phyloP scores from a whole-genome alignment of 345 rosid species.

The Salix arbutifolia region DNA sequence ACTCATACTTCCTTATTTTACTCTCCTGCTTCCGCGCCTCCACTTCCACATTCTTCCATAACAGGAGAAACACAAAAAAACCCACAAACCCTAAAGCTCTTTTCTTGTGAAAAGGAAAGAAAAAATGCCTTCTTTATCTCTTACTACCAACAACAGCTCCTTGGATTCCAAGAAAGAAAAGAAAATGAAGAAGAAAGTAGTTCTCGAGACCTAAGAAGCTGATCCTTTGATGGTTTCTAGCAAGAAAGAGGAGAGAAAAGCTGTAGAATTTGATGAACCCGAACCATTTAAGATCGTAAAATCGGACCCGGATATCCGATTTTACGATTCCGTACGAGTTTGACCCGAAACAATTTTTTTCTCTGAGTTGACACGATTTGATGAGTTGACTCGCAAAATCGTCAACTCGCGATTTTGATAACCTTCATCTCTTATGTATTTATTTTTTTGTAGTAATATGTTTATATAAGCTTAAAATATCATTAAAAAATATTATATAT shows the following conservation, averaged over 20 bases:
- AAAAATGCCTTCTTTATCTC: conserved; percentile 58
- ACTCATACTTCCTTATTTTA: background rate
- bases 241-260: conserved; percentile 45
- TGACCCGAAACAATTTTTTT: no score
- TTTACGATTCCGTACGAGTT: no score
- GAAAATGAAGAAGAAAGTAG: conserved; percentile 66
- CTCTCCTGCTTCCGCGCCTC: conserved; percentile 38
- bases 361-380: no score
- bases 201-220: conserved; percentile 28
- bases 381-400: no score
- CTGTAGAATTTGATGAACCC: conserved; percentile 29
- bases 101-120: background rate
- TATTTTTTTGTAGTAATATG: no score
- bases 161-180: conserved; percentile 37
- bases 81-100: background rate
- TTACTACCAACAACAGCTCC: conserved; percentile 20
- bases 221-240: conserved; percentile 15
- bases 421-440: no score
- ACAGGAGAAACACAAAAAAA: conserved; percentile 27
- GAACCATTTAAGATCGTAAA: no score
- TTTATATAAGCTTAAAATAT: no score
- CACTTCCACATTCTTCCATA: conserved; percentile 10
- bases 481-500: no score
- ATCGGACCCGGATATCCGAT: no score
- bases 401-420: no score